These are phyloP conservation scores for Vachellia collinsii DNA, from an alignment of 306 rosid species.

Conservation along the genomic window DNA sequence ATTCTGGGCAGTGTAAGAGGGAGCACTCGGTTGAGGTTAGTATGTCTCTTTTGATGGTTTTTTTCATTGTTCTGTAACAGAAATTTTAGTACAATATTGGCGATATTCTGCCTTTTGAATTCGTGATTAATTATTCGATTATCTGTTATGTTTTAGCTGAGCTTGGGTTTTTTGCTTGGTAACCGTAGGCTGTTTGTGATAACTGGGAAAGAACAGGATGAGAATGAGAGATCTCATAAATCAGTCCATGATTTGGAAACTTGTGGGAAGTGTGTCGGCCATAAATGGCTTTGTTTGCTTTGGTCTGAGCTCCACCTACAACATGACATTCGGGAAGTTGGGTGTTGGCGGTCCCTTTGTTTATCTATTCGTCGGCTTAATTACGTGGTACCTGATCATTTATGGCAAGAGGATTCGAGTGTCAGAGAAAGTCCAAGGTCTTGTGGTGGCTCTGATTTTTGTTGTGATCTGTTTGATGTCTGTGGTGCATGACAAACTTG, in stretches of 20 bases:
- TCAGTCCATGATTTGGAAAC: background rate
- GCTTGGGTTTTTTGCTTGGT: background rate
- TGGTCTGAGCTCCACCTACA: background rate
- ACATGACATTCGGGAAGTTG: background rate
- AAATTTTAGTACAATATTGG: too few species aligned
- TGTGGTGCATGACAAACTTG: background rate
- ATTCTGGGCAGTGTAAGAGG: too few species aligned
- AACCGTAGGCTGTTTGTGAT: background rate
- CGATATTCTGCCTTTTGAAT: too few species aligned
- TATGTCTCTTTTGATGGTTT: too few species aligned
- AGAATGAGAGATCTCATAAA: too few species aligned
- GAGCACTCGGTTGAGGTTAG: too few species aligned
- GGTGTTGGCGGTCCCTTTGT: background rate
- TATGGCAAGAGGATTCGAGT: background rate
- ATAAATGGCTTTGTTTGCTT: conserved; percentile 20
- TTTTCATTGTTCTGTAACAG: too few species aligned
- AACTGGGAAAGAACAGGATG: background rate
- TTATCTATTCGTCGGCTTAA: background rate
- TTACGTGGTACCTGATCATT: background rate
- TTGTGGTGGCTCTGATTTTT: background rate
- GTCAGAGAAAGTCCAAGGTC: background rate
- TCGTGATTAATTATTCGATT: too few species aligned
- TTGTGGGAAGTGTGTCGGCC: background rate
- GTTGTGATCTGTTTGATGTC: background rate
- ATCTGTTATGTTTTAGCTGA: too few species aligned